Conservation (phyloP, 805 yeast genomes). For the Saturnispora besseyi region DNA sequence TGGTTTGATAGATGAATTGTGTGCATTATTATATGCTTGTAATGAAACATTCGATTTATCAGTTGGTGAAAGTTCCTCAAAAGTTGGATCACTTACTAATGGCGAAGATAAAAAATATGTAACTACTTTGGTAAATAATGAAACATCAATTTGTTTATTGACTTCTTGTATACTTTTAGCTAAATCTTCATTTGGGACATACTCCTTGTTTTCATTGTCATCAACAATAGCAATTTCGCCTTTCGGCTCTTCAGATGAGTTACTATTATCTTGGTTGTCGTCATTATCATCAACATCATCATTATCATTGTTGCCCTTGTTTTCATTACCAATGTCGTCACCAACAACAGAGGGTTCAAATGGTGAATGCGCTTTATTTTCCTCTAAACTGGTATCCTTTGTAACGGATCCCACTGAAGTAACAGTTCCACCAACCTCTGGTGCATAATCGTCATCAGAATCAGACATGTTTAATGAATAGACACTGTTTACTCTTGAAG, state of each 20-base stretch:
- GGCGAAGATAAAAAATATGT: slow-evolving; percentile 24
- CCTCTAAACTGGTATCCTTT: neutral
- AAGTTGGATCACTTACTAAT: slow-evolving; percentile 28
- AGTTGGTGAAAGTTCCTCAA: slow-evolving; percentile 26
- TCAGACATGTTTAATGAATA: slow-evolving; percentile 2
- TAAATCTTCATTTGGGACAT: neutral
- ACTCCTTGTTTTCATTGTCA: slow-evolving; percentile 4
- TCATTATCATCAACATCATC: slow-evolving; percentile 5
- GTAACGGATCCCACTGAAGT: neutral
- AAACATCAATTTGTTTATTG: slow-evolving; percentile 31
- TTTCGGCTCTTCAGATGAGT: neutral
- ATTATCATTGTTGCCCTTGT: neutral
- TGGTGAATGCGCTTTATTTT: neutral
- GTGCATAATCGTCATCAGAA: slow-evolving; percentile 12
- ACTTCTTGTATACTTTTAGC: slow-evolving; percentile 10
- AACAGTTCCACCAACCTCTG: neutral
- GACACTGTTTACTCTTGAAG: no score
- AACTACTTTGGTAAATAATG: slow-evolving; percentile 27
- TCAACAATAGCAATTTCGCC: neutral
- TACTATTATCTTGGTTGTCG: neutral
- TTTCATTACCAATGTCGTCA: neutral
- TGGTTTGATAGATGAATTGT: slow-evolving; percentile 16
- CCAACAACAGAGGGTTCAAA: neutral
- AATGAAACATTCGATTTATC: slow-evolving; percentile 30
- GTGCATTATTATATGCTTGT: slow-evolving; percentile 26